Percentiles rank a stretch among this genome's conserved stretches.
phyloP scores from a whole-genome alignment of 768 basidiomycete species.

The Scleroderma bovista region DNA sequence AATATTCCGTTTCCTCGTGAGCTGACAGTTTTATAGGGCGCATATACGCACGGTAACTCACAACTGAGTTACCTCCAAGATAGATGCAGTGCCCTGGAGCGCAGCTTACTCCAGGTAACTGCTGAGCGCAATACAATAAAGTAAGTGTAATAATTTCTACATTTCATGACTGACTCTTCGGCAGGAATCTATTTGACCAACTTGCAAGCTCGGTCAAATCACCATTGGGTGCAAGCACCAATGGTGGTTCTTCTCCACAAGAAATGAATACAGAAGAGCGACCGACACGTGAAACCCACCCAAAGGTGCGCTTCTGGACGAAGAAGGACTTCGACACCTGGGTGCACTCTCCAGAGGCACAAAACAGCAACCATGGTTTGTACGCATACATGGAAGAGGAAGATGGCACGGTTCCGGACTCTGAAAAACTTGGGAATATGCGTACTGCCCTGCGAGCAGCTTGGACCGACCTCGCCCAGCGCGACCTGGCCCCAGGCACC shows the following conservation, averaged over 20 bases:
- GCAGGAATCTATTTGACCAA: not conserved
- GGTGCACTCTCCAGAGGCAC: not conserved
- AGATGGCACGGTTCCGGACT: not conserved
- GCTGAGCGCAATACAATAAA: not conserved
- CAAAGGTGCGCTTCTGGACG: not conserved
- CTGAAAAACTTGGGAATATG: not conserved
- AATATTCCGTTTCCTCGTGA: too few relatives aligned
- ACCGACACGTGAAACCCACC: not conserved
- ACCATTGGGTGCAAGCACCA: not conserved
- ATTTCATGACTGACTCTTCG: not conserved
- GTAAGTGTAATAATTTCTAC: not conserved
- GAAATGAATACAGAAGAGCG: not conserved
- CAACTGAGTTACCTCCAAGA: not conserved
- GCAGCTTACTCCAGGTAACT: not conserved
- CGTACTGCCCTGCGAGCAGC: not conserved
- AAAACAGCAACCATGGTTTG: not conserved
- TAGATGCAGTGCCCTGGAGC: not conserved
- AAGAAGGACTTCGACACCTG: not conserved
- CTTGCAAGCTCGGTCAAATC: not conserved
- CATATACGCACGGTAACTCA: not conserved
- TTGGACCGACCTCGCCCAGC: slow-evolving; percentile 2
- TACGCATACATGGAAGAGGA: too few relatives aligned
- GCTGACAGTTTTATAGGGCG: not conserved
- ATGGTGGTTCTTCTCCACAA: not conserved
- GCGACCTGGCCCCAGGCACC: not conserved